Percentiles rank a stretch among this genome's conserved stretches.
Evolutionary conservation across 2,329 filamentous ascomycete genomes (phyloP).

Genomic region (Aspergillus jensenii): DNA sequence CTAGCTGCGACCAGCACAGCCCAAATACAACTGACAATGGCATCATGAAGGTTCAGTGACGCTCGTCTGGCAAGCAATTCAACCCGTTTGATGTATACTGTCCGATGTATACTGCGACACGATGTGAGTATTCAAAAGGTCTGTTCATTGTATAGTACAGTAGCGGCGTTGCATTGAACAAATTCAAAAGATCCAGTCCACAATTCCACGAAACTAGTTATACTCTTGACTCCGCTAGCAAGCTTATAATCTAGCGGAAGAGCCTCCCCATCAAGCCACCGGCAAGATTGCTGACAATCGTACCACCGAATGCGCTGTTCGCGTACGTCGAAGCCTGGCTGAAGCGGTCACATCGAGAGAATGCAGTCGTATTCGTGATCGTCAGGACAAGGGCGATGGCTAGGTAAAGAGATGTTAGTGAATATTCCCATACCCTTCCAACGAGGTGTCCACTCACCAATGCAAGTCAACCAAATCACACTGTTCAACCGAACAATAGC

Average conservation of each 20-base stretch:
- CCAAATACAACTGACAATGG: too few species aligned
- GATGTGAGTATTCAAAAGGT: too few species aligned
- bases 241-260: slow-evolving; percentile 44
- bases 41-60: too few species aligned
- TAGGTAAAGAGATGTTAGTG: slow-evolving; percentile 19
- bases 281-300: slow-evolving; percentile 55
- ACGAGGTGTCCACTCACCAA: slow-evolving; percentile 41
- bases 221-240: background rate
- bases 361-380: slow-evolving; percentile 53
- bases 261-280: slow-evolving; percentile 56
- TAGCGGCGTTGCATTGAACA: background rate
- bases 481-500: slow-evolving; percentile 48
- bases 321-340: slow-evolving; percentile 60
- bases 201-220: background rate
- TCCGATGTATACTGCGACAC: too few species aligned
- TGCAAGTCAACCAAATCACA: slow-evolving; percentile 52
- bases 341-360: slow-evolving; percentile 53
- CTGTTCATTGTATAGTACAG: too few species aligned
- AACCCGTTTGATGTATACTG: too few species aligned
- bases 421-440: too few species aligned
- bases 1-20: too few species aligned
- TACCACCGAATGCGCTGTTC: slow-evolving; percentile 55
- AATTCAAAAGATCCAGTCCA: background rate
- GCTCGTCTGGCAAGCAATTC: too few species aligned
- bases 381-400: slow-evolving; percentile 51